Percentiles rank a stretch among this genome's conserved stretches.
Conservation (phyloP, 345 rosid genomes). For the Corymbia maculata region DNA sequence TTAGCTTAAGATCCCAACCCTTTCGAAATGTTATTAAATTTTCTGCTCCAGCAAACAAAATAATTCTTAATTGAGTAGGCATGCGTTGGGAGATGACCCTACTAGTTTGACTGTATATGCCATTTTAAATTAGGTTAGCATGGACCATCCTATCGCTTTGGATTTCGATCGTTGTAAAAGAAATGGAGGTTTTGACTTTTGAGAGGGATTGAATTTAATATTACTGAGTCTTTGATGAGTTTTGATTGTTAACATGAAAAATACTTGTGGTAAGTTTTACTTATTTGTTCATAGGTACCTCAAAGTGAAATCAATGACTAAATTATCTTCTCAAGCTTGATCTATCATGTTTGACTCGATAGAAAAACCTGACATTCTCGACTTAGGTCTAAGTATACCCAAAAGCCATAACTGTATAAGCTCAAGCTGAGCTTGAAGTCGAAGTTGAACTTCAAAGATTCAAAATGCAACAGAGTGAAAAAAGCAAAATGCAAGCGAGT, state of each 20-base stretch:
- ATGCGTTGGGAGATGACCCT: background rate
- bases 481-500: background rate
- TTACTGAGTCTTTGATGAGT: background rate
- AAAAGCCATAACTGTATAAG: background rate
- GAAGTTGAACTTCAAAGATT: background rate
- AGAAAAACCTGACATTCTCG: background rate
- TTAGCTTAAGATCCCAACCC: background rate
- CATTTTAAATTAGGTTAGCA: background rate
- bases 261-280: background rate
- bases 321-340: background rate
- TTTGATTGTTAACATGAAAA: background rate
- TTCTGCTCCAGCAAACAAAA: background rate
- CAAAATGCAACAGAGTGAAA: background rate
- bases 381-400: background rate
- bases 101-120: background rate
- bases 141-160: background rate
- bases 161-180: background rate
- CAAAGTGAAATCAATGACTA: background rate
- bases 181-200: background rate
- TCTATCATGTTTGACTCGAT: background rate
- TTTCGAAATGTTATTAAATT: background rate
- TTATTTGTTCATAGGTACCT: background rate
- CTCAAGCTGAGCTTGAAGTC: background rate
- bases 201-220: background rate
- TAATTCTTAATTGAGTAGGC: background rate